phyloP scores from a whole-genome alignment of 2,329 filamentous ascomycete species.

The Zalaria obscura region DNA sequence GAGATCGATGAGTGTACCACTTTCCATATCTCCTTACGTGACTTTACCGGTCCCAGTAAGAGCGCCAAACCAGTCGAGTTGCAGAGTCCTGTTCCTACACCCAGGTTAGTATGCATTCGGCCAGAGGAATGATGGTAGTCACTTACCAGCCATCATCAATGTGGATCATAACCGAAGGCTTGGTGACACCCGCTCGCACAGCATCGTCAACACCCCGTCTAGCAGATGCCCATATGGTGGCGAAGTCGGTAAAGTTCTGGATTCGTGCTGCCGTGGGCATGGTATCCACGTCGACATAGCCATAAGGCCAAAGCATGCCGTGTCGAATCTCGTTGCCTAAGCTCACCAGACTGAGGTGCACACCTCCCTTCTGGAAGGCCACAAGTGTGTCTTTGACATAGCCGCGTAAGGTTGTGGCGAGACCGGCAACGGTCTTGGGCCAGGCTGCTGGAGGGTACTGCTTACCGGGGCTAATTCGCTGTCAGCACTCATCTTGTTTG shows the following conservation, averaged over 20 bases:
- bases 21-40: conserved; percentile 10
- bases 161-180: conserved; percentile 19
- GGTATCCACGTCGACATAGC: conserved; percentile 18
- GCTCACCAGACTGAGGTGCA: conserved; percentile 26
- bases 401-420: conserved; percentile 15
- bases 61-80: conserved; percentile 16
- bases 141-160: conserved; percentile 14
- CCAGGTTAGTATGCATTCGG: conserved; percentile 3
- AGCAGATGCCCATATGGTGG: conserved; percentile 15
- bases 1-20: conserved; percentile 8
- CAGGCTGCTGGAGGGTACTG: conserved; percentile 19
- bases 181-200: conserved; percentile 12
- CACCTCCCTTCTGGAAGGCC: conserved; percentile 24
- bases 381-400: conserved; percentile 23
- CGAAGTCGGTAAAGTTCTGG: conserved; percentile 18
- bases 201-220: conserved; percentile 17
- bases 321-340: conserved; percentile 24
- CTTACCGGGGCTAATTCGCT: conserved; percentile 13
- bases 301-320: conserved; percentile 23
- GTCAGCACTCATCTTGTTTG: too few relatives aligned
- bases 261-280: conserved; percentile 17
- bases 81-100: conserved; percentile 10
- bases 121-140: too few relatives aligned
- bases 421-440: conserved; percentile 12
- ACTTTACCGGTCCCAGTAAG: conserved; percentile 15